Evolutionary conservation across 192 early-diverging fungal species (phyloP).

Genomic region (Mortierella claussenii): DNA sequence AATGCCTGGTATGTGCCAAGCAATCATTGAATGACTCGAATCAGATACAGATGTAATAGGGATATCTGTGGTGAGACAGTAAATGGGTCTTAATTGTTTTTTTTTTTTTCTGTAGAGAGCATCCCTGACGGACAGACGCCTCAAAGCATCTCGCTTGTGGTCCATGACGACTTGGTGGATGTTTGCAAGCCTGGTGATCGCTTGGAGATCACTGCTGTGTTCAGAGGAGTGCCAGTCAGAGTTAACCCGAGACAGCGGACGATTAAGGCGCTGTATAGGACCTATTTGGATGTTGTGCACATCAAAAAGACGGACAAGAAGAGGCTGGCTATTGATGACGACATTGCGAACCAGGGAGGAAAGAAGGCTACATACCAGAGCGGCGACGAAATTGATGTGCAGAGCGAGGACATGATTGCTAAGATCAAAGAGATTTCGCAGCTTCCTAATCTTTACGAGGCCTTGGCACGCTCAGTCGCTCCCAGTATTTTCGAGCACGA

Average conservation of each 20-base stretch:
- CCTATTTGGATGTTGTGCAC: conserved; percentile 96
- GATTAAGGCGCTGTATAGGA: conserved; percentile 92
- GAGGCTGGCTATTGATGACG: conserved; percentile 65
- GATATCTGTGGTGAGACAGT: too few species aligned
- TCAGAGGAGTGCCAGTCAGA: conserved; percentile 91
- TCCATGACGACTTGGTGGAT: conserved; percentile 97
- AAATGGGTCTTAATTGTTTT: background rate
- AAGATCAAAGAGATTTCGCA: conserved; percentile 69
- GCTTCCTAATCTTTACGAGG: conserved; percentile 81
- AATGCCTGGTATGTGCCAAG: conserved; percentile 76
- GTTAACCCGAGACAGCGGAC: conserved; percentile 89
- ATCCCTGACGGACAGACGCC: conserved; percentile 99
- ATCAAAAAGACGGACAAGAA: conserved; percentile 83
- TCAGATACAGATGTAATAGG: too few species aligned
- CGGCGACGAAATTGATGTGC: conserved; percentile 51
- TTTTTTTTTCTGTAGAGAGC: conserved; percentile 61
- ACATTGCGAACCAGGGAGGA: conserved; percentile 37
- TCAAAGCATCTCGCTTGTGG: conserved; percentile 90
- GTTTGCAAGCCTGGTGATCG: conserved; percentile 93
- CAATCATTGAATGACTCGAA: too few species aligned
- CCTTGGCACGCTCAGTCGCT: conserved; percentile 85
- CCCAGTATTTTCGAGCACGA: conserved; percentile 96
- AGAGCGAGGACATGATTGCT: conserved; percentile 48
- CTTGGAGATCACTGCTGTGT: conserved; percentile 94
- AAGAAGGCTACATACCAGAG: conserved; percentile 33